Evolutionary conservation across 139 green algal species (phyloP).

Genomic region (Micractinium conductrix): DNA sequence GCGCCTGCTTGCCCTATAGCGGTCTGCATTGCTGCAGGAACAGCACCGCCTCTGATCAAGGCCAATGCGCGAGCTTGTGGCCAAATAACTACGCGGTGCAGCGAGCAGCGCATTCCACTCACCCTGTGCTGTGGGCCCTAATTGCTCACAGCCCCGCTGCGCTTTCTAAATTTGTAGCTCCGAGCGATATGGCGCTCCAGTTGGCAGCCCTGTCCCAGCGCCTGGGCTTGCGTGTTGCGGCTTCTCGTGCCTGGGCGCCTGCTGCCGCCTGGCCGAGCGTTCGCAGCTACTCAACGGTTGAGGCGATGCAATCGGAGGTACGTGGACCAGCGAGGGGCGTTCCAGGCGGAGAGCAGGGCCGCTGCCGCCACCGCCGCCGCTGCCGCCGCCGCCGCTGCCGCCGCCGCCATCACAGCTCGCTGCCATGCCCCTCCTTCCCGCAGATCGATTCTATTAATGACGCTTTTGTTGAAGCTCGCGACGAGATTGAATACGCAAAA

Average conservation of each 20-base stretch:
- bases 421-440: background rate
- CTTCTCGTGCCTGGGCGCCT: too few species aligned
- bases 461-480: constrained; percentile 53
- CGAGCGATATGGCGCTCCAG: too few species aligned
- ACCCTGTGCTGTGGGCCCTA: too few species aligned
- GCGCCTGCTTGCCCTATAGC: too few species aligned
- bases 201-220: background rate
- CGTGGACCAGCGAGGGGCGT: background rate
- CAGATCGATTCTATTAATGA: constrained; percentile 68
- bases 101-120: too few species aligned
- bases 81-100: too few species aligned
- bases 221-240: background rate
- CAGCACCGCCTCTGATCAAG: too few species aligned
- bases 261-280: background rate
- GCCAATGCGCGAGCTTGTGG: too few species aligned
- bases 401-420: background rate
- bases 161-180: too few species aligned
- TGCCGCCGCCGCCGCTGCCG: background rate
- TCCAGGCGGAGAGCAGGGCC: too few species aligned
- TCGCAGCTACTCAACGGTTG: background rate
- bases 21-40: too few species aligned
- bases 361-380: background rate
- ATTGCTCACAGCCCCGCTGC: too few species aligned
- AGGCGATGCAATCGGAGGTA: background rate
- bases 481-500: constrained; percentile 63